phyloP scores from a whole-genome alignment of 495 filamentous ascomycete species.

The Massariosphaeria phaeospora region DNA sequence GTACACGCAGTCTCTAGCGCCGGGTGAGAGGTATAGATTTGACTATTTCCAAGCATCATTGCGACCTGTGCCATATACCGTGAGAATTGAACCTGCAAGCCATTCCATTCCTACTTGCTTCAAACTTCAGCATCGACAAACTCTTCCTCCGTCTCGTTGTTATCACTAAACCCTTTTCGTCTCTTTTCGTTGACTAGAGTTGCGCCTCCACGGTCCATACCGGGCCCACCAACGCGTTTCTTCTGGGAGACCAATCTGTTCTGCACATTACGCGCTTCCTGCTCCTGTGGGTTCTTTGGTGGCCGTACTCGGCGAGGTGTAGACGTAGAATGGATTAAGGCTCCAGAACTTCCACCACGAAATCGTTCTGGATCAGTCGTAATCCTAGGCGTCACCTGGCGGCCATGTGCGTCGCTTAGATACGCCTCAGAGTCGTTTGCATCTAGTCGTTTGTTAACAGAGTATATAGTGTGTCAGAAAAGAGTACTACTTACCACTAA shows the following conservation, averaged over 20 bases:
- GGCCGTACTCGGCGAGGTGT: constrained; percentile 39
- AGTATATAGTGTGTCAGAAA: neutral
- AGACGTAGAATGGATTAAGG: neutral
- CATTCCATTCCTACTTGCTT: too few species aligned
- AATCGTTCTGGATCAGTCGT: constrained; percentile 1
- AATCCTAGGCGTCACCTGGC: constrained; percentile 39
- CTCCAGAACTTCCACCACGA: too few species aligned
- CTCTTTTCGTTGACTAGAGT: constrained; percentile 43
- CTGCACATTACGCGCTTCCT: constrained; percentile 42
- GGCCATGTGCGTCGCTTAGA: constrained; percentile 38
- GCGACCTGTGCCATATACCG: too few species aligned
- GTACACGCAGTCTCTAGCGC: too few species aligned
- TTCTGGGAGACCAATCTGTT: constrained; percentile 42
- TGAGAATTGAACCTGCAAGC: too few species aligned
- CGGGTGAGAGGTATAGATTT: too few species aligned
- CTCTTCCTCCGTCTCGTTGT: constrained; percentile 44
- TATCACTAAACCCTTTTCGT: constrained; percentile 42
- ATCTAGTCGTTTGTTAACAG: constrained; percentile 19
- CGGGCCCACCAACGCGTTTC: constrained; percentile 48
- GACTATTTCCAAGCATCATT: too few species aligned
- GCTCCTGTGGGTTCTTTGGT: constrained; percentile 39
- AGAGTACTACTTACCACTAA: constrained; percentile 34
- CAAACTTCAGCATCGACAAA: constrained; percentile 29
- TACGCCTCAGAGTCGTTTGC: constrained; percentile 38
- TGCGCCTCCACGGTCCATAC: constrained; percentile 46